Evolutionary conservation across 371 early-diverging fungal species (phyloP).

Genomic region (Smittium mucronatum): DNA sequence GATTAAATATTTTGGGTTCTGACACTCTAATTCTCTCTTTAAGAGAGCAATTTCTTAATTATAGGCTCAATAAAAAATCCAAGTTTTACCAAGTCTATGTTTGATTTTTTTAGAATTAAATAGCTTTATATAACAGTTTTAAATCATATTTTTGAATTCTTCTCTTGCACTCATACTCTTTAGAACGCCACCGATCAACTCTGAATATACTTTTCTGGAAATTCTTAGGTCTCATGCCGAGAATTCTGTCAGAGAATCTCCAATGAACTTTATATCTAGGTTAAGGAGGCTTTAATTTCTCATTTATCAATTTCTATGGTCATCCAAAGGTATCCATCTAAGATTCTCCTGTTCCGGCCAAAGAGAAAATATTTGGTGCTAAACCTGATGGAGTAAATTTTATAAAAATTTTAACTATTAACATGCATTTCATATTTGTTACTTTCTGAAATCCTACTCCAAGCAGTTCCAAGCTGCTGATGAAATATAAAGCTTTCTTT

Average conservation of each 20-base stretch:
- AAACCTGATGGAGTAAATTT: slow-evolving; percentile 67
- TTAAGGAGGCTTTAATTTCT: slow-evolving; percentile 59
- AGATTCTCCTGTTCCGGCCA: slow-evolving; percentile 52
- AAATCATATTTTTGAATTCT: slow-evolving; percentile 37
- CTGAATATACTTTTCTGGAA: slow-evolving; percentile 76
- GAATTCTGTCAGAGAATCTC: slow-evolving; percentile 48
- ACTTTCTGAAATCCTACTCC: slow-evolving; percentile 81
- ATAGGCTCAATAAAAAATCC: background rate
- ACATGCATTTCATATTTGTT: slow-evolving; percentile 78
- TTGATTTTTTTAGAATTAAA: slow-evolving; percentile 42
- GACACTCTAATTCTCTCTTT: background rate
- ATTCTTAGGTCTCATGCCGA: slow-evolving; percentile 82
- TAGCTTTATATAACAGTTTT: slow-evolving; percentile 48
- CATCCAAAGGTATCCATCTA: slow-evolving; percentile 87
- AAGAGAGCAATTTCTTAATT: background rate
- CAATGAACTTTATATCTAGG: slow-evolving; percentile 88
- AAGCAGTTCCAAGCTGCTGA: slow-evolving; percentile 67
- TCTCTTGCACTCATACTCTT: slow-evolving; percentile 11
- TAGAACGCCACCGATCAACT: background rate
- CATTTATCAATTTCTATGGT: slow-evolving; percentile 61
- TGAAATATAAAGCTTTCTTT: slow-evolving; percentile 88
- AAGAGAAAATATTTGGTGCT: slow-evolving; percentile 74
- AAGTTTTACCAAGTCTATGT: slow-evolving; percentile 44
- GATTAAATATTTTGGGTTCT: background rate
- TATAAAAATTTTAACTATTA: slow-evolving; percentile 84